Evolutionary conservation across 257 asterid genomes (phyloP).

Genomic region (Plantago elongata): DNA sequence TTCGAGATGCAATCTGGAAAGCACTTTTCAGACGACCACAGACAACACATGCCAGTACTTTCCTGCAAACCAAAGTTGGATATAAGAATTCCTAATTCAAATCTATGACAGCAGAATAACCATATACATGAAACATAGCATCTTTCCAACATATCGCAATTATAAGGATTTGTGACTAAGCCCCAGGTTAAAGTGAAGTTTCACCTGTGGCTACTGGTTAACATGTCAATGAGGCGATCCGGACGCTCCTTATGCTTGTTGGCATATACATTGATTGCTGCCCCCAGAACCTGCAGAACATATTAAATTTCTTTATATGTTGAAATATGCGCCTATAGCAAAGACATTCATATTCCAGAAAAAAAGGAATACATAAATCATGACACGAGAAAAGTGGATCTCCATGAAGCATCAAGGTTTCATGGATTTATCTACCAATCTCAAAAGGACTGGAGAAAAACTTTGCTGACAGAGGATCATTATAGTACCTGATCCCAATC

Average conservation of each 20-base stretch:
- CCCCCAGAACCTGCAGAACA: constrained; percentile 77
- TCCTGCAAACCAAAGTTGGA: constrained; percentile 47
- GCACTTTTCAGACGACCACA: constrained; percentile 98
- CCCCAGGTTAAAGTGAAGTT: constrained; percentile 6
- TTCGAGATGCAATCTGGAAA: constrained; percentile 92
- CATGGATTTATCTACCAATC: too few relatives aligned
- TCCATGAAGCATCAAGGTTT: not conserved
- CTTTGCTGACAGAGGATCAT: not conserved
- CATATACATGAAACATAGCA: not conserved
- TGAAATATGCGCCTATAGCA: constrained; percentile 7
- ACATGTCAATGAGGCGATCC: constrained; percentile 97
- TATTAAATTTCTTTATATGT: not conserved
- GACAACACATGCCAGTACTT: constrained; percentile 95
- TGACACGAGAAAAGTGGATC: constrained; percentile 7
- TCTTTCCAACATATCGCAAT: not conserved
- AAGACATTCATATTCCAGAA: constrained; percentile 5
- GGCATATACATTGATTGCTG: constrained; percentile 94
- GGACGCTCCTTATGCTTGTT: constrained; percentile 97
- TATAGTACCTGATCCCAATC: constrained; percentile 91
- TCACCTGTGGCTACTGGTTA: constrained; percentile 91
- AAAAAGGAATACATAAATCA: not conserved
- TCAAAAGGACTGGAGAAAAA: too few relatives aligned
- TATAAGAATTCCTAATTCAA: not conserved
- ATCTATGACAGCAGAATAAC: not conserved
- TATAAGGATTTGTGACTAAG: not conserved